Conservation (phyloP, 768 basidiomycete genomes). For the Suillus fuscotomentosus region DNA sequence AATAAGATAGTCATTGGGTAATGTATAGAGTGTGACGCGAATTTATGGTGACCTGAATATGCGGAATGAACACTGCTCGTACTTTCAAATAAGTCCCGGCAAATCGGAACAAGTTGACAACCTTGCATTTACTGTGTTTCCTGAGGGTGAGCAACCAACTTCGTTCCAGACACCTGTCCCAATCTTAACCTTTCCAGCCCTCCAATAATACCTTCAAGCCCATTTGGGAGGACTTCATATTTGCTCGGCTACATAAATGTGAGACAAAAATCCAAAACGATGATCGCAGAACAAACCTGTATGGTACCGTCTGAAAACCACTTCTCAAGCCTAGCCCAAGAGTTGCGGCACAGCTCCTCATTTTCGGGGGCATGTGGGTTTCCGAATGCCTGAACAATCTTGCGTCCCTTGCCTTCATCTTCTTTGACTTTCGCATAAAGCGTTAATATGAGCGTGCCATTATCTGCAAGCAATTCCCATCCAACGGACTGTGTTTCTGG, state of each 20-base stretch:
- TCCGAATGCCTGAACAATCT: slow-evolving; percentile 21
- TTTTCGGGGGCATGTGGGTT: slow-evolving; percentile 20
- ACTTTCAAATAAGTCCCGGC: too few species aligned
- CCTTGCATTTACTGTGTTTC: slow-evolving; percentile 27
- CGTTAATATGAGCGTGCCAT: slow-evolving; percentile 33
- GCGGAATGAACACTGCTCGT: too few species aligned
- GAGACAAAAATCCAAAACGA: neutral
- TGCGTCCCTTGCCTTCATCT: slow-evolving; percentile 20
- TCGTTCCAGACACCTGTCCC: slow-evolving; percentile 40
- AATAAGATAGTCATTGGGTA: too few species aligned
- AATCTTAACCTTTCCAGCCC: slow-evolving; percentile 36
- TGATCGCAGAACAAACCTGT: slow-evolving; percentile 16
- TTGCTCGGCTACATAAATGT: slow-evolving; percentile 34
- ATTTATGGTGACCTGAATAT: too few species aligned
- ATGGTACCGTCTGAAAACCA: slow-evolving; percentile 28
- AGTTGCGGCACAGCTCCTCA: slow-evolving; percentile 13
- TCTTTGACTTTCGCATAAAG: slow-evolving; percentile 23
- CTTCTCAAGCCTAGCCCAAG: slow-evolving; percentile 18
- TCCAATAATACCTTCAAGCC: slow-evolving; percentile 35
- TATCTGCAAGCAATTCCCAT: slow-evolving; percentile 29
- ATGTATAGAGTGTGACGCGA: too few species aligned
- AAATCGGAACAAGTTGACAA: too few species aligned
- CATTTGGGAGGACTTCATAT: slow-evolving; percentile 39
- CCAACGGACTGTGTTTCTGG: slow-evolving; percentile 35
- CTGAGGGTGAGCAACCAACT: slow-evolving; percentile 42